Evolutionary conservation across 2,329 filamentous ascomycete genomes (phyloP).

Genomic region (Monilinia polystroma): DNA sequence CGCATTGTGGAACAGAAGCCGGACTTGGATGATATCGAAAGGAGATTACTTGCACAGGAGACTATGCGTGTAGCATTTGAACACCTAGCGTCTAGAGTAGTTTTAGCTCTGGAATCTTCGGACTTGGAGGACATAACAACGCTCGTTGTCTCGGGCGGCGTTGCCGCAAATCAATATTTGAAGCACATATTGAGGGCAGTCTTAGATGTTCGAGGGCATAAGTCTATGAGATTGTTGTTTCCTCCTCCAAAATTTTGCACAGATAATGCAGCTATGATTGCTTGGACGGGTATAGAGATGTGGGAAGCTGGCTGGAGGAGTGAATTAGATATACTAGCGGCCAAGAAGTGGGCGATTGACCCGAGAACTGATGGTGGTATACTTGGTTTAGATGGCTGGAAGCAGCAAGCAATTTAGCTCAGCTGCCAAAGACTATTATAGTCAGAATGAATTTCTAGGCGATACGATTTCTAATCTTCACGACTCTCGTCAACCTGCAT

Average conservation of each 20-base stretch:
- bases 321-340: slow-evolving; percentile 56
- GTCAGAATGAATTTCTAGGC: neutral
- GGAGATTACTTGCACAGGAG: slow-evolving; percentile 67
- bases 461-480: neutral
- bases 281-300: slow-evolving; percentile 93
- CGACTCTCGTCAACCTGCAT: neutral
- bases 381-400: slow-evolving; percentile 58
- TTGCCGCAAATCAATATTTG: slow-evolving; percentile 81
- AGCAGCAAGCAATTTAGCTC: slow-evolving; percentile 1
- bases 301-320: slow-evolving; percentile 72
- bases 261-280: slow-evolving; percentile 97
- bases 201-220: slow-evolving; percentile 66
- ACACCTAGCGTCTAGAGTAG: slow-evolving; percentile 73
- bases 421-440: neutral
- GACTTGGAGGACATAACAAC: slow-evolving; percentile 47
- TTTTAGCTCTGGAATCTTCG: slow-evolving; percentile 59
- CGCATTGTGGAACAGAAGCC: slow-evolving; percentile 49
- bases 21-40: slow-evolving; percentile 56
- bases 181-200: slow-evolving; percentile 59
- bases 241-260: slow-evolving; percentile 81
- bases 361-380: slow-evolving; percentile 60
- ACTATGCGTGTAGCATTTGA: slow-evolving; percentile 83
- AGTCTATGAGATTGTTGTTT: slow-evolving; percentile 60
- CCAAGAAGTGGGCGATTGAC: slow-evolving; percentile 76
- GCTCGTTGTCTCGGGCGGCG: slow-evolving; percentile 84